These are phyloP conservation scores for Graphilbum ipis-grandicollis DNA, from an alignment of 2,329 filamentous ascomycete genomes.

Conservation along the genomic window DNA sequence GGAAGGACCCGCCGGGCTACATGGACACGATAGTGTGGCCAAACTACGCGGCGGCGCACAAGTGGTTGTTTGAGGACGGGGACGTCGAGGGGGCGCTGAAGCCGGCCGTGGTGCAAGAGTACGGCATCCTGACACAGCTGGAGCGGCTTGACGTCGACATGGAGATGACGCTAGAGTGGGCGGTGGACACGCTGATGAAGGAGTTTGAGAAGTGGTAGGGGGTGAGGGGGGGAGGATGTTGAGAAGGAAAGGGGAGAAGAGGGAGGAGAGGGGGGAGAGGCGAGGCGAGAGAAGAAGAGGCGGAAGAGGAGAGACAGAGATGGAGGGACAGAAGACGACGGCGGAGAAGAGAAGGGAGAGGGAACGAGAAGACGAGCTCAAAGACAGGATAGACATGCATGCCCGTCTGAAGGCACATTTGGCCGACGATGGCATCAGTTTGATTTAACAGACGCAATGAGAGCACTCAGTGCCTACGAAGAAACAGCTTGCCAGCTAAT, in stretches of 20 bases:
- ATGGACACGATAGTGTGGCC: constrained; percentile 94
- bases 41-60: constrained; percentile 70
- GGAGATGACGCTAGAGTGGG: constrained; percentile 48
- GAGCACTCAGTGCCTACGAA: no score
- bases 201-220: constrained; percentile 15
- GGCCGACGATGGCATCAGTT: no score
- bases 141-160: constrained; percentile 38
- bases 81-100: constrained; percentile 45
- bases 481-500: no score
- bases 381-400: no score
- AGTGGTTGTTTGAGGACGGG: constrained; percentile 57
- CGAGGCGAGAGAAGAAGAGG: no score
- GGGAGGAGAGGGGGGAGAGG: not conserved
- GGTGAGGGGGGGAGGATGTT: not conserved
- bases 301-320: no score
- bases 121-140: constrained; percentile 31
- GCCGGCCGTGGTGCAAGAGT: constrained; percentile 18
- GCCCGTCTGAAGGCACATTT: no score
- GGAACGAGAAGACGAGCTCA: no score
- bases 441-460: no score
- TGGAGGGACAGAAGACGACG: no score
- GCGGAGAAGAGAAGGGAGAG: no score
- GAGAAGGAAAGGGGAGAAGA: not conserved
- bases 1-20: constrained; percentile 86
- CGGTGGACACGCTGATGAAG: constrained; percentile 42